A percentile compares a stretch with the other conserved stretches of the same genome.
Evolutionary conservation across 768 basidiomycete genomes (phyloP).

Genomic region (Saitozyma sp.): DNA sequence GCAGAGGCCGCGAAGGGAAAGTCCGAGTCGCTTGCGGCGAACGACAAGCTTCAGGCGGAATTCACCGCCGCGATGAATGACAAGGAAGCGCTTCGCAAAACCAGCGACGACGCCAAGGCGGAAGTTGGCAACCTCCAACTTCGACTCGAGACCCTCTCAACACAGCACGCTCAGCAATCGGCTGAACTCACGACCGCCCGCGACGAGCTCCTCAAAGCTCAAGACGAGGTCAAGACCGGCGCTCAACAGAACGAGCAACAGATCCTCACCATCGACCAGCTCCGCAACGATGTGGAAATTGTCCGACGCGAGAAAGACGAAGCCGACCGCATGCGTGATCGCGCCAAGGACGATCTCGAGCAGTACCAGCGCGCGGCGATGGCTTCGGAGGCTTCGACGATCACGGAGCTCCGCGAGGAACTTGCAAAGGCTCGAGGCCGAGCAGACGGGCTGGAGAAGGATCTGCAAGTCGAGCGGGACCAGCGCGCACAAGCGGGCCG

Average conservation of each 20-base stretch:
- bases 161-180: too few species aligned
- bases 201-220: not conserved
- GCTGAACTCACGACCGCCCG: not conserved
- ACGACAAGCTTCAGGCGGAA: not conserved
- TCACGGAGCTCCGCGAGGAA: conserved; percentile 22
- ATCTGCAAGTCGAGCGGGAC: not conserved
- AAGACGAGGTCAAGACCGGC: not conserved
- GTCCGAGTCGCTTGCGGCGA: not conserved
- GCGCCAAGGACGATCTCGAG: conserved; percentile 1
- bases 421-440: conserved; percentile 13
- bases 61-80: not conserved
- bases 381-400: conserved; percentile 18
- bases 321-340: not conserved
- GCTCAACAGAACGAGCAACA: conserved; percentile 2
- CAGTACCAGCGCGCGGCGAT: conserved; percentile 19
- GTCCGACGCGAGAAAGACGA: conserved; percentile 1
- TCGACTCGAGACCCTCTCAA: too few species aligned
- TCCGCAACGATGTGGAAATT: not conserved
- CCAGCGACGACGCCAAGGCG: not conserved
- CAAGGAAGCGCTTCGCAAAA: not conserved
- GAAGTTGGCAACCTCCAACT: too few species aligned
- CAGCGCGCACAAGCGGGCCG: not conserved
- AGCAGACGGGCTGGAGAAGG: not conserved
- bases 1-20: not conserved
- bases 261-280: not conserved